Evolutionary conservation across 768 basidiomycete species (phyloP), one percentile per base, ranked within the genome.

Genomic region (Mycena maculata): DNA sequence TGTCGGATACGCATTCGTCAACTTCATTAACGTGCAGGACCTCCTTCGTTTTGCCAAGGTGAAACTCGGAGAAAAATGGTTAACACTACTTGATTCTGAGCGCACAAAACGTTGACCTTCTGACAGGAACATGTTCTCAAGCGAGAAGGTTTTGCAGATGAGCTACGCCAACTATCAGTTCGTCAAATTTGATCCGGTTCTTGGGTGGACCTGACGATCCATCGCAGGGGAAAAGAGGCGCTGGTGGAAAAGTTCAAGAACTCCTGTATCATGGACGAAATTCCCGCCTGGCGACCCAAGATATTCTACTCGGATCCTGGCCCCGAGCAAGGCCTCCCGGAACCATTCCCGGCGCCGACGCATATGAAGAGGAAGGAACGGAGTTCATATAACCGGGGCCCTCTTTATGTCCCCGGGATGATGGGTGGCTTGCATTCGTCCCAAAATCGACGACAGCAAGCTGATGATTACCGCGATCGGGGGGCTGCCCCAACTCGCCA

Each of bases 201-300:
- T 28, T 56, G 70, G 25, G 22, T 22, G 22, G 7, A 23, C 39
- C 61, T 42, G 60, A 54, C 27, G 20, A 66, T 42, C 23, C 3
- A 22, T 31, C 4, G 27, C 72, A 92, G 92, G 81, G 95, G 95
- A 52, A 96, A 96, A 76, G 93, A 94, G 78, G 91, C 94, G 1
- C 86, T 95, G 41, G 89, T 96, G 53, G 93, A 94, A 76, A 95
- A 96, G 78, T 96, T 96, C 85, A 92, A 93, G 75, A 96, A 95
- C 73, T 95, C 93, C 0, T 53, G 52, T 10, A 53, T 53, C 20
- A 53, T 53, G 52, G 52, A 95, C 77, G 92, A 94, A 76, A 87
- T 87, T 36, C 90, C 91, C 74, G 85, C 86, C 16, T 95, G 92
- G 91, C 87, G 92, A 25, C 94, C 94, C 4, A 91, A 92, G 73